Evolutionary conservation across 768 basidiomycete genomes (phyloP).

Genomic region (Pisolithus marmoratus): DNA sequence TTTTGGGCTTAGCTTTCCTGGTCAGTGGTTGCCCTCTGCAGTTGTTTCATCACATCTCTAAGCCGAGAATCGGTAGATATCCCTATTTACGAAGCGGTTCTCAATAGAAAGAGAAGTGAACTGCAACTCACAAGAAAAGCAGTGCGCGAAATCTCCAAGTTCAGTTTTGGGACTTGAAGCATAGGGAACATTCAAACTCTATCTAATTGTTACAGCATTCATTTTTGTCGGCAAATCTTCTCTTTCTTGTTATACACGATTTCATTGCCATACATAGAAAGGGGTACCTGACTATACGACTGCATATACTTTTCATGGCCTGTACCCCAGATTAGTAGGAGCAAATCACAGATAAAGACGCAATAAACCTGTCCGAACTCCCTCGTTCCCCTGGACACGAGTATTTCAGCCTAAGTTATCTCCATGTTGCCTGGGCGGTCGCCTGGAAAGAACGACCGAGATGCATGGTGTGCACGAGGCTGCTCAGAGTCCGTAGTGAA

Average conservation of each 20-base stretch:
- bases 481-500: background rate
- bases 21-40: slow-evolving; percentile 31
- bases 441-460: background rate
- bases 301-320: background rate
- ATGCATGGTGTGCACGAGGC: background rate
- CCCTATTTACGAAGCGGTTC: slow-evolving; percentile 23
- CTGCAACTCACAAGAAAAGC: slow-evolving; percentile 18
- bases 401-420: background rate
- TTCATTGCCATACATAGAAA: no score
- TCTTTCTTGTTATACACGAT: background rate
- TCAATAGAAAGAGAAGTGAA: slow-evolving; percentile 14
- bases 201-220: background rate
- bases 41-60: slow-evolving; percentile 2
- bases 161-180: background rate
- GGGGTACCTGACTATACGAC: no score
- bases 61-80: slow-evolving; percentile 18
- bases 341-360: background rate
- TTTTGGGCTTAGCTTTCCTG: slow-evolving; percentile 58
- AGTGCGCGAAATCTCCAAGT: background rate
- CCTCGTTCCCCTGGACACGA: background rate
- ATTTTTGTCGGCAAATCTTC: background rate
- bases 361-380: background rate
- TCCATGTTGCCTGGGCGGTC: background rate
- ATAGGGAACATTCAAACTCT: background rate
- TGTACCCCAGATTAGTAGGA: background rate